Evolutionary conservation across 2,329 filamentous ascomycete genomes (phyloP).

Genomic region (Pyricularia sp.): DNA sequence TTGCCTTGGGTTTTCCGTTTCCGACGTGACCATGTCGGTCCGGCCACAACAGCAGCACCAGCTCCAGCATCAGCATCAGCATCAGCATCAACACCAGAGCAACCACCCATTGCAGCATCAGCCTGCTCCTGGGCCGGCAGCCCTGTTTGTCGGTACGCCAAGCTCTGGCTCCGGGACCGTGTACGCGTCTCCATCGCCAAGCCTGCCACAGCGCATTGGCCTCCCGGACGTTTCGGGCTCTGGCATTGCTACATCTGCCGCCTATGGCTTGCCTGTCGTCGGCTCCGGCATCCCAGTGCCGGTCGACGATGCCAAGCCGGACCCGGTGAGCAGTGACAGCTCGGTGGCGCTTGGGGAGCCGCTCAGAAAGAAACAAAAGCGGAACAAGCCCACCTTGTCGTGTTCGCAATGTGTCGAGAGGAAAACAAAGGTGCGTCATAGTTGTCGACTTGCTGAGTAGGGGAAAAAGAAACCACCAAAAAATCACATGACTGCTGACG

Average conservation of each 20-base stretch:
- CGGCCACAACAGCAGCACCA: background rate
- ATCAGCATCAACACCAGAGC: background rate
- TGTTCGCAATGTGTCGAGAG: constrained; percentile 74
- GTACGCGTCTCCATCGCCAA: constrained; percentile 5
- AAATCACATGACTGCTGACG: constrained; percentile 1
- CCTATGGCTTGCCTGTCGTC: background rate
- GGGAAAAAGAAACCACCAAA: too few species aligned
- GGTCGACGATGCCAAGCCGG: background rate
- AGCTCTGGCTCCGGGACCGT: constrained; percentile 4
- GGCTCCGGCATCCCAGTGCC: background rate
- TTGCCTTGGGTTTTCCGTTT: background rate
- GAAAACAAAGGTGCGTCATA: constrained; percentile 61
- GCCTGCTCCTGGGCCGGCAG: background rate
- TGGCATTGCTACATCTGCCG: background rate
- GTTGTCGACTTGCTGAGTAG: constrained; percentile 7
- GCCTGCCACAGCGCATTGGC: background rate
- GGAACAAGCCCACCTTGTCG: constrained; percentile 74
- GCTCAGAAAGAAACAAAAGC: constrained; percentile 66
- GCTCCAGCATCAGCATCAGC: background rate
- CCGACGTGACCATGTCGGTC: background rate
- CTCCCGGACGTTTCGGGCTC: background rate
- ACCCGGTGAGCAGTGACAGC: constrained; percentile 11
- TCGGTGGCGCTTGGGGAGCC: constrained; percentile 19
- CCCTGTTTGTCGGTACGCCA: constrained; percentile 1
- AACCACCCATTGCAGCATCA: background rate